These are phyloP conservation scores for Arachis stenosperma DNA, from an alignment of 306 rosid genomes.

Conservation along the genomic window DNA sequence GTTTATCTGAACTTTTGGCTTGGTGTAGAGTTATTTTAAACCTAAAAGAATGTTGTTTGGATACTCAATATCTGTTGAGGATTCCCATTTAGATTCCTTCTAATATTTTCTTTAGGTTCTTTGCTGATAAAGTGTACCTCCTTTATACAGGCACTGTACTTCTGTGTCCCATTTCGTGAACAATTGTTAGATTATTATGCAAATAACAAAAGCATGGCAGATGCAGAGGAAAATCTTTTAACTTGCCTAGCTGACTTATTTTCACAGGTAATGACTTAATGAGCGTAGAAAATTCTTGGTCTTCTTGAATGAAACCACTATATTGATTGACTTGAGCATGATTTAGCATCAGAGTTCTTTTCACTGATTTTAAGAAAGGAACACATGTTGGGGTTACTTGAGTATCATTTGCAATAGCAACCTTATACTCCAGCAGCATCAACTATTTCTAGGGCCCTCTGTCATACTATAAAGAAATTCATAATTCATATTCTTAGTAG, in stretches of 20 bases:
- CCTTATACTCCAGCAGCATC: neutral
- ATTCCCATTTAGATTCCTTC: constrained; percentile 6
- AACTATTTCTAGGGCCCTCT: neutral
- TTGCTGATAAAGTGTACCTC: neutral
- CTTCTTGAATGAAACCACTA: constrained; percentile 13
- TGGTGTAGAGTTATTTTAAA: neutral
- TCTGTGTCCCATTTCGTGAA: constrained; percentile 93
- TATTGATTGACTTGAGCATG: neutral
- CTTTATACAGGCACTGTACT: constrained; percentile 76
- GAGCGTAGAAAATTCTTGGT: constrained; percentile 1
- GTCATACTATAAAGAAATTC: neutral
- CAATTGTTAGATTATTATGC: constrained; percentile 76
- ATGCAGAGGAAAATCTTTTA: constrained; percentile 82
- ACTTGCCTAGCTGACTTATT: constrained; percentile 91
- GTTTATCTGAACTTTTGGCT: neutral
- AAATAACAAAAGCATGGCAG: constrained; percentile 60
- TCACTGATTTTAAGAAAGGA: constrained; percentile 4
- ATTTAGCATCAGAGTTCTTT: neutral
- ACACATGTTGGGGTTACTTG: neutral
- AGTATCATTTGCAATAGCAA: neutral
- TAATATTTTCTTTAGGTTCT: neutral
- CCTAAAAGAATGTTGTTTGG: neutral
- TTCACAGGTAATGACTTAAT: constrained; percentile 72
- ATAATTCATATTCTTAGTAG: neutral
- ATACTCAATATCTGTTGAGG: neutral